A percentile compares a stretch with the other conserved stretches of the same genome.
Evolutionary conservation across 1,284 basidiomycete genomes (phyloP).

Genomic region (Phellopilus nigrolimitatus): DNA sequence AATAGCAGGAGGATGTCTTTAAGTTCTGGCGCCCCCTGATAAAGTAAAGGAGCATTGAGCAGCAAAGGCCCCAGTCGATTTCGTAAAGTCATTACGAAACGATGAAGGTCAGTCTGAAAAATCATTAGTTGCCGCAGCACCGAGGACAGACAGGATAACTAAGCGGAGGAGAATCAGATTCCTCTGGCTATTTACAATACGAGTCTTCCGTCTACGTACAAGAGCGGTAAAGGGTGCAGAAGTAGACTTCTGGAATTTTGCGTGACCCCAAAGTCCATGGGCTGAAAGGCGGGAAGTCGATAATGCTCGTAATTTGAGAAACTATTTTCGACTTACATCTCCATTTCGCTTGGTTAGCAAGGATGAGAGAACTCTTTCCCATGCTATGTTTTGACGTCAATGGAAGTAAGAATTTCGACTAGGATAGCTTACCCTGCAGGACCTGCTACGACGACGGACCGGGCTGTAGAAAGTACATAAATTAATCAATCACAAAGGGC

Average conservation of each 20-base stretch:
- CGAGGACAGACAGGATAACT: constrained; percentile 63
- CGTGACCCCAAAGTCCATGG: constrained; percentile 70
- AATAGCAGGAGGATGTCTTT: constrained; percentile 54
- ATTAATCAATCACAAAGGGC: not conserved
- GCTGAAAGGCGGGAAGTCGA: too few species aligned
- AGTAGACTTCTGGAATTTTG: constrained; percentile 60
- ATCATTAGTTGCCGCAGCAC: constrained; percentile 68
- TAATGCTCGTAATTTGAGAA: too few species aligned
- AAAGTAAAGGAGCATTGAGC: constrained; percentile 61
- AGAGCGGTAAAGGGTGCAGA: constrained; percentile 63
- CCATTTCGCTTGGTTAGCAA: constrained; percentile 67
- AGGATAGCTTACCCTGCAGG: constrained; percentile 48
- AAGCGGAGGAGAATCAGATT: constrained; percentile 9
- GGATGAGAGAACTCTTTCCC: constrained; percentile 67
- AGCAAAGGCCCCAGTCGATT: constrained; percentile 61
- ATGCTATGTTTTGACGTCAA: constrained; percentile 36
- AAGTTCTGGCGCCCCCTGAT: constrained; percentile 64
- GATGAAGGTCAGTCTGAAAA: constrained; percentile 62
- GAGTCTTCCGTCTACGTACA: too few species aligned
- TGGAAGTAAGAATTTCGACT: not conserved
- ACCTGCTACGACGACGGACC: constrained; percentile 58
- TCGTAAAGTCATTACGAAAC: constrained; percentile 55
- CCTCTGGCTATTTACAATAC: too few species aligned
- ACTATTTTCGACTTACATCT: constrained; percentile 47
- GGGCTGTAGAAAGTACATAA: constrained; percentile 31